Percentiles rank a stretch among this genome's conserved stretches.
These are phyloP conservation scores for Yamadazyma oceani DNA, from an alignment of 1,139 yeast species.

Conservation along the genomic window DNA sequence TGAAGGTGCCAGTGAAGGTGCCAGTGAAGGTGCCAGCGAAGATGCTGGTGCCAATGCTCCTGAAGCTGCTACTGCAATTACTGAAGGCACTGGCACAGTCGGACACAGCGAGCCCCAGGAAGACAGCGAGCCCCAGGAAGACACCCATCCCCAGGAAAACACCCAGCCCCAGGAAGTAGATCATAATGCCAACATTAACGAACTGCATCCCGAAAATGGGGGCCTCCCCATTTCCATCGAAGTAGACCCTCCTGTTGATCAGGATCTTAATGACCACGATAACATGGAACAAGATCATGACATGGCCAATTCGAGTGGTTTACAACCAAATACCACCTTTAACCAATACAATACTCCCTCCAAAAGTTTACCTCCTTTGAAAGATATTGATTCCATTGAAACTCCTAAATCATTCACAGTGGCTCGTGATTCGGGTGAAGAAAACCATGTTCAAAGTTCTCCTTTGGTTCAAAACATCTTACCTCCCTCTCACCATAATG, in stretches of 20 bases:
- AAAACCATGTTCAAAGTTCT: conserved; percentile 19
- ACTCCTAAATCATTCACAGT: conserved; percentile 46
- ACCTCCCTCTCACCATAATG: conserved; percentile 4
- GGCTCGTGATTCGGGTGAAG: conserved; percentile 29
- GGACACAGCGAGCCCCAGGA: too few species aligned
- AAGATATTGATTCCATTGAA: conserved; percentile 42
- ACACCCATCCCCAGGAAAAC: too few species aligned
- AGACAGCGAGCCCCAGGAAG: too few species aligned
- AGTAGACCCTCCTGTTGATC: conserved; percentile 6
- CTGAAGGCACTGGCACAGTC: too few species aligned
- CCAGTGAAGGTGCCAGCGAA: conserved; percentile 5
- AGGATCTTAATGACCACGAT: conserved; percentile 9
- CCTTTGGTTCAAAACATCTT: conserved; percentile 19
- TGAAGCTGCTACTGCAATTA: too few species aligned
- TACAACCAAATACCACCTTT: conserved; percentile 6
- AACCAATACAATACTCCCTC: conserved; percentile 43
- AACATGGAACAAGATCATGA: conserved; percentile 1
- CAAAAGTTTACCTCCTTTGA: conserved; percentile 43
- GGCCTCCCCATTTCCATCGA: not conserved
- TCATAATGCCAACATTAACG: conserved; percentile 8
- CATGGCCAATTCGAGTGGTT: conserved; percentile 3
- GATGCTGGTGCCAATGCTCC: conserved; percentile 1
- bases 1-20: conserved; percentile 2
- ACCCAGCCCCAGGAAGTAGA: conserved; percentile 4
- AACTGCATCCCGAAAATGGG: not conserved